Base-by-base conservation (phyloP, 768 basidiomycete species). In the Suillus paluster region DNA sequence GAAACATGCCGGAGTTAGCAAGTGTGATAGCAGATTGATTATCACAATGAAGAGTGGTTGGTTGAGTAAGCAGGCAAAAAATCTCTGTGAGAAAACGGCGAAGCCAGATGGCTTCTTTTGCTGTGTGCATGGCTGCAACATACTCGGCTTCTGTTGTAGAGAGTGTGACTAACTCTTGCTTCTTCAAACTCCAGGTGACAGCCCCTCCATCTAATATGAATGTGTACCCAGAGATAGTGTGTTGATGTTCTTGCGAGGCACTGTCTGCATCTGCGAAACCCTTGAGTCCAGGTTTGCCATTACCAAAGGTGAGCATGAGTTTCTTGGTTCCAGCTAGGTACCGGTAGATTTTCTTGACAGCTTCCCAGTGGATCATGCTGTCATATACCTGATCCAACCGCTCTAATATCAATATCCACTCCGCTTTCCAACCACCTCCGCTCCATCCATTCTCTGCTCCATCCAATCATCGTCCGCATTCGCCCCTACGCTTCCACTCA, bases 71-170 rank as follows among this genome's bases (percentile, higher is more conserved):
- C 8, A 55, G 53, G 36, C 59, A 59, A 8, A 66, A 65, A 23
- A 79, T 59, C 19, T 63, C 73, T 12, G 9, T 6, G 9, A 72
- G 42, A 2, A 74, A 55, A 4, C 42, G 4, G 1, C 68, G 58
- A 0, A 76, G 56, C 75, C 73, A 78, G 8, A 76, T 42, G 3
- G 63, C 63, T 48, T 61, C 54, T 45, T 61, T 77, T 30, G 30
- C 30, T 30, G 30, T 6, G 30, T 30, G 30, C 4, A 6, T 30
- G 68, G 21, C 70, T 3, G 81, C 79, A 41, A 81, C 76, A 63
- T 83, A 83, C 65, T 85, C 81, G 3, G 81, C 78, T 67, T 83
- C 78, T 14, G 68, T 66, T 5, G 71, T 72, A 3, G 75, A 76
- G 4, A 71, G 63, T 14, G 71, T 65, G 17, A 73, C 68, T 9